Evolutionary conservation across 1,284 basidiomycete genomes (phyloP).

Genomic region (Ganoderma leucocontextum): DNA sequence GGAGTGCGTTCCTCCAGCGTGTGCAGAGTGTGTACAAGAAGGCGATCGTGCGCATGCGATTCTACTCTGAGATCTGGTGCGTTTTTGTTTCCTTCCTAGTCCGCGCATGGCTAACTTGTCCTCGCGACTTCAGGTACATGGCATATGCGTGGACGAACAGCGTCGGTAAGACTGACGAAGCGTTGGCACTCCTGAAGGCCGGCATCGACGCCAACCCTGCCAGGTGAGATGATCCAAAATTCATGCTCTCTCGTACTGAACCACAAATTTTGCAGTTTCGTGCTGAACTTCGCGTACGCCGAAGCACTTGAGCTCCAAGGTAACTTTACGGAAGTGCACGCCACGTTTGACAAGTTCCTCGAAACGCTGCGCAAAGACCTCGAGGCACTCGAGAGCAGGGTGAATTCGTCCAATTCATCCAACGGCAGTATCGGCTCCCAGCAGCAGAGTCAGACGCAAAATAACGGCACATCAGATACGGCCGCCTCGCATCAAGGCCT

Average conservation of each 20-base stretch:
- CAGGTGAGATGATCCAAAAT: constrained; percentile 55
- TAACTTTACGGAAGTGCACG: constrained; percentile 74
- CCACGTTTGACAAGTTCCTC: constrained; percentile 78
- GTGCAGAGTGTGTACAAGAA: constrained; percentile 89
- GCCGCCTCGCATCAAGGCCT: constrained; percentile 17
- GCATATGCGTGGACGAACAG: constrained; percentile 84
- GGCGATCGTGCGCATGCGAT: constrained; percentile 90
- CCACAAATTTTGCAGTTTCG: constrained; percentile 62
- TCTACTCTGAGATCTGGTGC: constrained; percentile 94
- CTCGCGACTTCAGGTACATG: constrained; percentile 75
- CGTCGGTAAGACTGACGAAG: constrained; percentile 85
- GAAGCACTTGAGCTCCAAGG: constrained; percentile 80
- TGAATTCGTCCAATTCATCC: constrained; percentile 54
- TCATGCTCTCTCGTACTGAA: too few species aligned
- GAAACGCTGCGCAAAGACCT: constrained; percentile 75
- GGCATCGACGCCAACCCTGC: constrained; percentile 91
- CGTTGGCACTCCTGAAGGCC: constrained; percentile 79
- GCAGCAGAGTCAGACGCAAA: constrained; percentile 17
- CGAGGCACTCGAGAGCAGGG: constrained; percentile 66
- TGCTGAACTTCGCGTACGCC: constrained; percentile 90
- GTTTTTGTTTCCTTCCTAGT: constrained; percentile 30
- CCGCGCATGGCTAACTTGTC: not conserved
- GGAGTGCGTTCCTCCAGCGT: constrained; percentile 69
- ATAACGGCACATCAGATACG: not conserved
- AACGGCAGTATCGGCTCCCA: constrained; percentile 41